Evolutionary conservation across 164 flowering plant species (phyloP).

Genomic region (Stephania cephalantha): DNA sequence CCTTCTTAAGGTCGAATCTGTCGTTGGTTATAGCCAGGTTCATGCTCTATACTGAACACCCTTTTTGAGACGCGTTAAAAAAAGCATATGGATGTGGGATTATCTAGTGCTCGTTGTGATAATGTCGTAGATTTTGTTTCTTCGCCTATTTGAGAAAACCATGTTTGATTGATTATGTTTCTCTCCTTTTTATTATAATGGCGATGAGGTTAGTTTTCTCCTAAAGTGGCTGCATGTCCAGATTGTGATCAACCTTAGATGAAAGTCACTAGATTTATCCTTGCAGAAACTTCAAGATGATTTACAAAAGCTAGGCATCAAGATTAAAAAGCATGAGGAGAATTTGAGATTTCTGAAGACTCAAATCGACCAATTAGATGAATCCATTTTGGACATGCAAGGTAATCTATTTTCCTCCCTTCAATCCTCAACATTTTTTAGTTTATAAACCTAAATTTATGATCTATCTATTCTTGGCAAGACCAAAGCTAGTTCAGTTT

Average conservation of each 20-base stretch:
- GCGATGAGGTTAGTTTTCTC: not conserved
- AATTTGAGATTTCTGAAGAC: slow-evolving; percentile 44
- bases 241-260: not conserved
- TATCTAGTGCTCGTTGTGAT: not conserved
- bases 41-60: not conserved
- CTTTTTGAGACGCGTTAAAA: not conserved
- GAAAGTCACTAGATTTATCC: not conserved
- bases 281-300: slow-evolving; percentile 71
- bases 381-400: slow-evolving; percentile 66
- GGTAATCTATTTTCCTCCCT: slow-evolving; percentile 32
- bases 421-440: not conserved
- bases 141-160: too few relatives aligned
- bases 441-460: not conserved
- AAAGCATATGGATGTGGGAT: not conserved
- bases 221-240: not conserved
- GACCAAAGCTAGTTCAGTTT: not conserved
- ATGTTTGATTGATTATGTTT: not conserved
- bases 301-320: slow-evolving; percentile 42
- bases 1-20: slow-evolving; percentile 21
- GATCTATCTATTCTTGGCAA: not conserved
- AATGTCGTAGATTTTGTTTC: not conserved
- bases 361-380: slow-evolving; percentile 46
- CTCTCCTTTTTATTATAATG: not conserved
- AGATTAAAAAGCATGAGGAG: slow-evolving; percentile 70
- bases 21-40: slow-evolving; percentile 40